These are phyloP conservation scores for Dendrobium officinale DNA, from an alignment of 106 monocot species.

Conservation along the genomic window DNA sequence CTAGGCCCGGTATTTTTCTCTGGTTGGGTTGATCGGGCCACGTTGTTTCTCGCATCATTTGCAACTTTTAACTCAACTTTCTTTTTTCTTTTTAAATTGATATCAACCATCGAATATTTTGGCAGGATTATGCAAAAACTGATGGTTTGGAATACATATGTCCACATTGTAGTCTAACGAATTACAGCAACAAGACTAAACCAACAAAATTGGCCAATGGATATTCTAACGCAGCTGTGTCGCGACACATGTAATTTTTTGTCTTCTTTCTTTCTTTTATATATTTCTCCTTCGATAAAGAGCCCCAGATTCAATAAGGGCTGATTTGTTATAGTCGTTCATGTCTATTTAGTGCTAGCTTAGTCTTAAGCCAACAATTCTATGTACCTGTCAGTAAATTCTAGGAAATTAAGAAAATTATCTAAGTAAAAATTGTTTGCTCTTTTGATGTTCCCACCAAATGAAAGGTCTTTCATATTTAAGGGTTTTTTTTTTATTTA, in stretches of 20 bases:
- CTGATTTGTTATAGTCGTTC: background rate
- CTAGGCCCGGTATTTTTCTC: too few relatives aligned
- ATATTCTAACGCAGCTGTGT: constrained; percentile 31
- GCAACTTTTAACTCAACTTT: too few relatives aligned
- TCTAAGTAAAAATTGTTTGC: background rate
- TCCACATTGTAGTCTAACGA: constrained; percentile 75
- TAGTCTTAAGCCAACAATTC: background rate
- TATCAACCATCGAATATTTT: background rate
- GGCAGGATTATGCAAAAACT: constrained; percentile 91
- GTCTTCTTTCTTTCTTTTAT: background rate
- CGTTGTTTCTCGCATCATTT: too few relatives aligned
- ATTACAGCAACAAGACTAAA: constrained; percentile 45
- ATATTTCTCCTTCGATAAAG: background rate
- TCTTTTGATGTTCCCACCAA: too few relatives aligned
- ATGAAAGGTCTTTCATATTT: too few relatives aligned
- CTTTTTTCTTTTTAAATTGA: too few relatives aligned
- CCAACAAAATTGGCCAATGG: constrained; percentile 59
- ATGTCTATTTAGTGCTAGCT: background rate
- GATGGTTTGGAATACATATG: constrained; percentile 93
- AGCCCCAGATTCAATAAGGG: background rate
- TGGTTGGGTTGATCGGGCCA: too few relatives aligned
- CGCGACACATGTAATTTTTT: constrained; percentile 31
- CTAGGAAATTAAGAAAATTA: background rate
- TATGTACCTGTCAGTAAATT: background rate
- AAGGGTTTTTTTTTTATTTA: too few relatives aligned